phyloP scores from a whole-genome alignment of 345 rosid genomes.

The Rhodamnia argentea region DNA sequence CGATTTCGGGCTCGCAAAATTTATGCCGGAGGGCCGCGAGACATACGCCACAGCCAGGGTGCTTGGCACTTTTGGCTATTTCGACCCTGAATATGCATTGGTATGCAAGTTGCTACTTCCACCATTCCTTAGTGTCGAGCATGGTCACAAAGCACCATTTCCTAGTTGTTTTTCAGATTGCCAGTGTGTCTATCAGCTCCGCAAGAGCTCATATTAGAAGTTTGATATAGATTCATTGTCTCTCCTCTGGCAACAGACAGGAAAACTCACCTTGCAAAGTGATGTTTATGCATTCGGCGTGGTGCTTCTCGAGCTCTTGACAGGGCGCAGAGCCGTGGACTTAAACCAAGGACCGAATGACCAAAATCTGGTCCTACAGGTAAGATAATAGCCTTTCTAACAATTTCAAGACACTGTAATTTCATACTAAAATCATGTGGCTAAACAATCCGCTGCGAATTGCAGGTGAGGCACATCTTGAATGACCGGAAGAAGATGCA shows the following conservation, averaged over 20 bases:
- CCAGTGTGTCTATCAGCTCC: neutral
- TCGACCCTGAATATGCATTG: constrained; percentile 92
- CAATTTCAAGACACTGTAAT: neutral
- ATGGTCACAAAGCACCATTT: neutral
- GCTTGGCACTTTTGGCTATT: constrained; percentile 95
- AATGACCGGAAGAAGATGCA: constrained; percentile 1
- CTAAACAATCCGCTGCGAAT: neutral
- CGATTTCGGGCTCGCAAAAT: constrained; percentile 90
- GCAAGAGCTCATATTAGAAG: neutral
- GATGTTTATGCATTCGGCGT: constrained; percentile 7
- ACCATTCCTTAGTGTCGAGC: neutral
- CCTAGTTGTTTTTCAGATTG: neutral
- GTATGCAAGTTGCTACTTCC: constrained; percentile 23
- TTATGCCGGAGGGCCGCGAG: constrained; percentile 93
- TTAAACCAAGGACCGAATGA: constrained; percentile 6
- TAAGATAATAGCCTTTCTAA: neutral
- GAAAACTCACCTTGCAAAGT: constrained; percentile 5
- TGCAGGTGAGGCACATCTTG: constrained; percentile 2
- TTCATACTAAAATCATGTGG: neutral
- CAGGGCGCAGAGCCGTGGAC: constrained; percentile 8
- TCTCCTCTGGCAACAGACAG: constrained; percentile 1
- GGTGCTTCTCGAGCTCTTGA: constrained; percentile 7
- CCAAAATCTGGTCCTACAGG: constrained; percentile 10
- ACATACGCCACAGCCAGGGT: constrained; percentile 77
- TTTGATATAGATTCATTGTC: neutral